Evolutionary conservation across 139 green algal genomes (phyloP), one percentile per base, ranked within the genome.

Genomic region (Chlamydomonas sp.): DNA sequence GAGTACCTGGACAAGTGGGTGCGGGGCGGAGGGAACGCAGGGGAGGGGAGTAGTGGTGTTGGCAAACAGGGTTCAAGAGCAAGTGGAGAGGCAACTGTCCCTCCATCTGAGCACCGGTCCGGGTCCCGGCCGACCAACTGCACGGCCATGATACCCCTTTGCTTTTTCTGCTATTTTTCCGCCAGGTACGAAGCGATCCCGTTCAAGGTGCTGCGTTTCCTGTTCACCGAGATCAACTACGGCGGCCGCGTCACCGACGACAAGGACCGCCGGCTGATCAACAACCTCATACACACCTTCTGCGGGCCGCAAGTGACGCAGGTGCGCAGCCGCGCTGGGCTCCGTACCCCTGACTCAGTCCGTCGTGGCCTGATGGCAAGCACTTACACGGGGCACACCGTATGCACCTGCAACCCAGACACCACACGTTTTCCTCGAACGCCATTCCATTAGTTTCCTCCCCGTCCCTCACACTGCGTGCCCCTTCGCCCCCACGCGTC

Each of bases 181-280:
- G 31, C 9, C 79, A 83, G 78, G 63, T 93, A 91, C 80, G 83
- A 91, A 16, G 87, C 83, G 68, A 89, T 93, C 17, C 90, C 90
- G 0, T 93, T 89, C 84, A 79, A 83, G 68, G 92, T 95, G 80
- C 90, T 97, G 64, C 90, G 90, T n/a, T 97, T 96, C 90, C 75
- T 95, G n/a, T 94, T 92, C 84, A 95, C 92, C 17, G 96, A 97
- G 90, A 96, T 95, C 91, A 97, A 97, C 91, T 97, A 97, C 82
- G 95, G 95, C 67, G 95, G 95, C 4, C 91, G 95, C 20, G 95
- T 97, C 61, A 97, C 95, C 1, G 95, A 97, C 79, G 95, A 96
- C 90, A 96, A 97, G 92, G 95, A 97, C 86, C 90, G 95, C 9
- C 87, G 92, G 58, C 93, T 96, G 15, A 93, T 98, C 77, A 96